Base-by-base conservation (phyloP, 2,329 filamentous ascomycete species). In the Fusarium vanettenii region DNA sequence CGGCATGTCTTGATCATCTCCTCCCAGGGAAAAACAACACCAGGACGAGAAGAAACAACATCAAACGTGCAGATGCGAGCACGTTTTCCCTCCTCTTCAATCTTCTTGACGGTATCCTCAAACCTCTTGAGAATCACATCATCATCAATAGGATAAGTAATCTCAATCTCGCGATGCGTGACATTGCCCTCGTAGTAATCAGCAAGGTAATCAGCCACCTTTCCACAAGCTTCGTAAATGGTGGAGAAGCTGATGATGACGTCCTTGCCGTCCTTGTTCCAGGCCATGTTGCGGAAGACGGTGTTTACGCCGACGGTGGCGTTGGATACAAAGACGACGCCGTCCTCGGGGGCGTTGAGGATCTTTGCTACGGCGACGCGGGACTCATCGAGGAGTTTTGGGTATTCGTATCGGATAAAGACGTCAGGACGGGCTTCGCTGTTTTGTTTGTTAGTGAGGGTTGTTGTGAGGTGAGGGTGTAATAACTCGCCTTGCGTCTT, bases 301-400 rank as follows among this genome's bases (percentile, higher is more conserved):
- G 91, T 94, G 83, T 97, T 96, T 56, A 95, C 84, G 27, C 90
- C 94, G 0, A 89, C 92, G 0, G 94, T 97, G 14, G 95, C 94
- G 81, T 98, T 98, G 67, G 89, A 86, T 1, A 97, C 91, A 73
- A 97, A 92, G 1, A 97, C 95, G 43, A 94, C 85, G 11, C 92
- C 91, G 11, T 92, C 87, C 1, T 86, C 79, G 0, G 92, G 91
- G 0, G 89, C 92, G 70, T 93, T 89, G 70, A 98, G 85, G 25
- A 94, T 79, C 27, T 85, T 81, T 1, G 94, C 92, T 6, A 95
- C 84, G 4, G 91, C 92, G 89, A 89, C 72, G 33, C 93, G 91
- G 89, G 92, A 90, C 64, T 89, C 85, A 72, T 94, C 91, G 1
- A 97, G 87, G 11, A 91, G 85, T 5, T 83, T 78, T 0, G 91